Conservation (phyloP, 768 basidiomycete species). For the Russula sp. region DNA sequence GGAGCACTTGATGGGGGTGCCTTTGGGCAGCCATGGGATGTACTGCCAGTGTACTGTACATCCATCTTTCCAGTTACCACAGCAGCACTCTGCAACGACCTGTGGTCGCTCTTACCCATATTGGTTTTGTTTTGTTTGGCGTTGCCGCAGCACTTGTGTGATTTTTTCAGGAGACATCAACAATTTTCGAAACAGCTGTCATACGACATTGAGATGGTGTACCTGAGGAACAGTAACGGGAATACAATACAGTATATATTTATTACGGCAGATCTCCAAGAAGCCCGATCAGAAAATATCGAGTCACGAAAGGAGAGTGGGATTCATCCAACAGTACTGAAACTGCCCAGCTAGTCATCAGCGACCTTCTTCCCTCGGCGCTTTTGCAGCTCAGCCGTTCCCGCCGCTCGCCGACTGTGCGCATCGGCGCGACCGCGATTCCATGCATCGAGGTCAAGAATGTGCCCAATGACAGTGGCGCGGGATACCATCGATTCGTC, state of each 20-base stretch:
- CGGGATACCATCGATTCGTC: not conserved
- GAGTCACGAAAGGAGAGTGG: not conserved
- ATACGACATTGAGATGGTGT: not conserved
- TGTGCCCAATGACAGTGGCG: constrained; percentile 8
- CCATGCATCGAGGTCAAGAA: constrained; percentile 17
- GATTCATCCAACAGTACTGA: not conserved
- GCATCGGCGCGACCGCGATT: constrained; percentile 16
- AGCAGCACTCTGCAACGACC: no score
- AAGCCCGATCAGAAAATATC: not conserved
- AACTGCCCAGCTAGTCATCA: not conserved
- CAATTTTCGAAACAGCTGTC: no score
- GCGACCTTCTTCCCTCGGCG: not conserved
- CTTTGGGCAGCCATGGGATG: no score
- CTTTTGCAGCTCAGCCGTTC: not conserved
- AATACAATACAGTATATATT: no score
- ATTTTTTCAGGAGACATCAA: no score
- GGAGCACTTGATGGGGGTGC: no score
- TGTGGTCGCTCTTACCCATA: no score
- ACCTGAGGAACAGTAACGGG: no score
- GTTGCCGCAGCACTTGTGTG: no score
- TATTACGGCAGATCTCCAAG: not conserved
- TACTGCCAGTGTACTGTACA: no score
- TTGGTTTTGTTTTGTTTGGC: no score
- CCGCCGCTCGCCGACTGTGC: not conserved
- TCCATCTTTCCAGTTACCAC: no score